Evolutionary conservation across 768 basidiomycete species (phyloP).

Genomic region (Stropharia rugosoannulata): DNA sequence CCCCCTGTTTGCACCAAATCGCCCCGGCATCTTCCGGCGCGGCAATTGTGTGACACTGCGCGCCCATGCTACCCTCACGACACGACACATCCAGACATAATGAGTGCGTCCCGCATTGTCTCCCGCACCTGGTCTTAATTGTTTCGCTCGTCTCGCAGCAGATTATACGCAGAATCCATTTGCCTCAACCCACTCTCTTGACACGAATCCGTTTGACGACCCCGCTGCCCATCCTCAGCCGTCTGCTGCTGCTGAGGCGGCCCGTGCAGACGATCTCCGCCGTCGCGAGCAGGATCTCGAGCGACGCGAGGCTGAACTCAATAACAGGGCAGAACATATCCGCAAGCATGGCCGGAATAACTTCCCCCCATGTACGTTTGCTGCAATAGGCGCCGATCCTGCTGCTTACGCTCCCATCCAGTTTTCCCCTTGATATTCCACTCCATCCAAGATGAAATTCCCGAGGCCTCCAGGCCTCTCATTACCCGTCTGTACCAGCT

Average conservation of each 20-base stretch:
- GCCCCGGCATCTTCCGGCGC: constrained; percentile 22
- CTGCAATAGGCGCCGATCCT: constrained; percentile 8
- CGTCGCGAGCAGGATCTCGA: constrained; percentile 82
- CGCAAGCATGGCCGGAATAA: constrained; percentile 83
- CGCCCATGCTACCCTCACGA: constrained; percentile 1
- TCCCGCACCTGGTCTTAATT: not conserved
- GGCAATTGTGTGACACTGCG: constrained; percentile 2
- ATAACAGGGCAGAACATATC: constrained; percentile 65
- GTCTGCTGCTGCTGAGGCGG: constrained; percentile 33
- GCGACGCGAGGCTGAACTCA: constrained; percentile 74
- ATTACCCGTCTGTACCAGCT: constrained; percentile 88
- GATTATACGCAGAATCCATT: constrained; percentile 72
- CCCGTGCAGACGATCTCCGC: constrained; percentile 63
- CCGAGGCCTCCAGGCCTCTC: constrained; percentile 72
- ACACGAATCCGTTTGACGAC: constrained; percentile 90
- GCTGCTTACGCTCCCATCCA: constrained; percentile 31
- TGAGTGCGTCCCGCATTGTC: constrained; percentile 30
- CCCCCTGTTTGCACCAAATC: constrained; percentile 10
- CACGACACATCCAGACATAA: constrained; percentile 20
- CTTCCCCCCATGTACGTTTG: constrained; percentile 62
- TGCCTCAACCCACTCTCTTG: constrained; percentile 81
- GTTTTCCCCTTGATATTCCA: constrained; percentile 96
- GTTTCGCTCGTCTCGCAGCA: constrained; percentile 20
- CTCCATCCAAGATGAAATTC: constrained; percentile 88
- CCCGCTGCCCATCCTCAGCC: constrained; percentile 39